Conservation (phyloP, 306 rosid species). For the Begonia masoniana region DNA sequence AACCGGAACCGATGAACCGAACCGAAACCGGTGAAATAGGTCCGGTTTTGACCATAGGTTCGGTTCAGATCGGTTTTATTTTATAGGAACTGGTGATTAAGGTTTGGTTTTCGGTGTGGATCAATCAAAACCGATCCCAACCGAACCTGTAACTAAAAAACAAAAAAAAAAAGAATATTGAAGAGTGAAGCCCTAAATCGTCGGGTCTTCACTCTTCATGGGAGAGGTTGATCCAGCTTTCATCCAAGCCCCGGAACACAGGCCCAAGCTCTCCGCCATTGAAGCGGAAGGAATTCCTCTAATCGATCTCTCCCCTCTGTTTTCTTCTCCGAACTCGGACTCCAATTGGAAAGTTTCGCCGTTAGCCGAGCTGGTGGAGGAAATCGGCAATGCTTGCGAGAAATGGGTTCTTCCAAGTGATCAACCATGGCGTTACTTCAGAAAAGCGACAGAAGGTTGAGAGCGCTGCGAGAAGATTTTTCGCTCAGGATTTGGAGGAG, state of each 20-base stretch:
- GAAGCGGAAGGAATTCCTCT: conserved; percentile 39
- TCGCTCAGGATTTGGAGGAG: conserved; percentile 40
- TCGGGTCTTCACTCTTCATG: too few species aligned
- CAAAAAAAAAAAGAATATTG: too few species aligned
- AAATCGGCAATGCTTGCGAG: conserved; percentile 41
- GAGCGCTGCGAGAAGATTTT: conserved; percentile 28
- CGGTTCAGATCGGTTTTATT: too few species aligned
- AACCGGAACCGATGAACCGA: too few species aligned
- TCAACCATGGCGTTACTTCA: conserved; percentile 46
- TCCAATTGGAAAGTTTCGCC: neutral
- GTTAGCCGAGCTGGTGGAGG: conserved; percentile 15
- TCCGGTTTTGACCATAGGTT: too few species aligned
- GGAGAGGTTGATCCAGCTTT: conserved; percentile 35
- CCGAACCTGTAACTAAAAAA: too few species aligned
- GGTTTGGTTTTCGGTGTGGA: too few species aligned
- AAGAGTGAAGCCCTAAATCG: too few species aligned
- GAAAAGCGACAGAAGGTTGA: conserved; percentile 19
- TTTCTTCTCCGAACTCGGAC: neutral
- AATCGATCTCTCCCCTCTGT: conserved; percentile 19
- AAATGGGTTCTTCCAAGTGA: conserved; percentile 62
- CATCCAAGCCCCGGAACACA: conserved; percentile 48
- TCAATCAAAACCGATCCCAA: too few species aligned
- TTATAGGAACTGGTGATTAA: too few species aligned
- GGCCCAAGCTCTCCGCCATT: conserved; percentile 29
- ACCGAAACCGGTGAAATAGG: too few species aligned